These are phyloP conservation scores for Ceratonia siliqua DNA, from an alignment of 306 rosid species.

Conservation along the genomic window DNA sequence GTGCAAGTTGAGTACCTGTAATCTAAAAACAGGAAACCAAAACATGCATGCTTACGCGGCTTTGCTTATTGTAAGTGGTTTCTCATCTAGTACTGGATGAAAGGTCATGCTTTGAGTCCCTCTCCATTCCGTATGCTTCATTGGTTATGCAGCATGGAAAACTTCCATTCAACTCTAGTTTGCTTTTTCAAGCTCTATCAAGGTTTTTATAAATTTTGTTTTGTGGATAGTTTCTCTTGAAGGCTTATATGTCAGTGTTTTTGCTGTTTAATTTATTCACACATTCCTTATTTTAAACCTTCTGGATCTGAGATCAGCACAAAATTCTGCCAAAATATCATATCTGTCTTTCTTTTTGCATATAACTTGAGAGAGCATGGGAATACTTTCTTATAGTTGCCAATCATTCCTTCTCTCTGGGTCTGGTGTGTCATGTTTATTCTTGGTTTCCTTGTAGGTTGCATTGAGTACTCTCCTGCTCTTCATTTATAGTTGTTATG, in stretches of 20 bases:
- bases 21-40: conserved; percentile 60
- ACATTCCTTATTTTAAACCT: not conserved
- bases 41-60: conserved; percentile 68
- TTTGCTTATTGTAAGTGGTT: conserved; percentile 69
- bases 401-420: not conserved
- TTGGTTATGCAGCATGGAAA: not conserved
- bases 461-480: conserved; percentile 49
- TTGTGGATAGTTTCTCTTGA: not conserved
- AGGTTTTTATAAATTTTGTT: not conserved
- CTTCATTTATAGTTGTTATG: conserved; percentile 50
- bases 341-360: not conserved
- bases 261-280: not conserved
- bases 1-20: conserved; percentile 66
- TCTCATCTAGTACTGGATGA: conserved; percentile 24
- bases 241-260: not conserved
- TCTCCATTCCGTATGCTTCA: conserved; percentile 2
- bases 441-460: conserved; percentile 40
- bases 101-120: conserved; percentile 12
- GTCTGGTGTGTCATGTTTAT: not conserved
- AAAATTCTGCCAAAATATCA: not conserved
- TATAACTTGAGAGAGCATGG: not conserved
- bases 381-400: not conserved
- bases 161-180: not conserved
- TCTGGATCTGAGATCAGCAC: not conserved
- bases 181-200: not conserved